phyloP scores from a whole-genome alignment of 139 green algal genomes.

The Chlorella vulgaris region DNA sequence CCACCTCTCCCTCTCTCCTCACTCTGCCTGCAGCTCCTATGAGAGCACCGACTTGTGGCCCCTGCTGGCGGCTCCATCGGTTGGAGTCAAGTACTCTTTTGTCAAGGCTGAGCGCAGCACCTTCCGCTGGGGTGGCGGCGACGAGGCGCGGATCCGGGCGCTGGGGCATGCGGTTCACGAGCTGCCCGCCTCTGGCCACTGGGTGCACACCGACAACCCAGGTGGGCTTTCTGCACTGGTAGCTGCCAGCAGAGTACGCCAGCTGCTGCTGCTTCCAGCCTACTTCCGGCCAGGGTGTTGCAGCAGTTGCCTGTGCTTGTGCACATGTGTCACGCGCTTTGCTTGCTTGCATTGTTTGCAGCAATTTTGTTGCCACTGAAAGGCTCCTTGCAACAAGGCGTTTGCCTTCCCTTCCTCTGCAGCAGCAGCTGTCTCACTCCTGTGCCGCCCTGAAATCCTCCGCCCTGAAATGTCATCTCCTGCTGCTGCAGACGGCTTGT shows the following conservation, averaged over 20 bases:
- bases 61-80: slow-evolving; percentile 67
- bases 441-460: not conserved
- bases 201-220: slow-evolving; percentile 92
- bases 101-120: slow-evolving; percentile 77
- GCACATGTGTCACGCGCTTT: not conserved
- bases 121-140: slow-evolving; percentile 64
- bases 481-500: slow-evolving; percentile 52
- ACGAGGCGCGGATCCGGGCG: slow-evolving; percentile 63
- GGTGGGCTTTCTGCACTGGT: slow-evolving; percentile 39
- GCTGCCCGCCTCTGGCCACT: slow-evolving; percentile 79
- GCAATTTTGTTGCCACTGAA: too few relatives aligned
- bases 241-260: not conserved
- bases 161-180: slow-evolving; percentile 80
- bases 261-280: too few relatives aligned
- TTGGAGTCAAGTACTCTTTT: slow-evolving; percentile 82
- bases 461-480: not conserved
- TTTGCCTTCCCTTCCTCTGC: too few relatives aligned
- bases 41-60: slow-evolving; percentile 77
- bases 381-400: too few relatives aligned
- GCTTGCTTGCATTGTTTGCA: not conserved
- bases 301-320: not conserved
- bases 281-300: too few relatives aligned
- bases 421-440: not conserved
- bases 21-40: slow-evolving; percentile 67
- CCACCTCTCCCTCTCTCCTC: not conserved